These are phyloP conservation scores for Pseudogymnoascus sp. DNA, from an alignment of 2,329 filamentous ascomycete genomes.

Conservation along the genomic window DNA sequence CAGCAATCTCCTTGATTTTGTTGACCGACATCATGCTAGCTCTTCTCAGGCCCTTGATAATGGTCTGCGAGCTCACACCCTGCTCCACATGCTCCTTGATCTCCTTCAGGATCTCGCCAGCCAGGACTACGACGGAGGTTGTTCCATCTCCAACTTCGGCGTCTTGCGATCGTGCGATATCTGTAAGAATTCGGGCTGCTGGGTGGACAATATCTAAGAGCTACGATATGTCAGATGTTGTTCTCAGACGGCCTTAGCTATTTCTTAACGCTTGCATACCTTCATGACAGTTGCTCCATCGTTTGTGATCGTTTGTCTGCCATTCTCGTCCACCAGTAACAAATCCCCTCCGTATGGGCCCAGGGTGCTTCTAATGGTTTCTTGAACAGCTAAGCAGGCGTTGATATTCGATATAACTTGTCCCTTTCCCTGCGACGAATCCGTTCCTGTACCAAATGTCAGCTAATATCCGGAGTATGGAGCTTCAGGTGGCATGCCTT, in stretches of 20 bases:
- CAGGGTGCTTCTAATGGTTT: constrained; percentile 89
- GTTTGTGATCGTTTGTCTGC: constrained; percentile 95
- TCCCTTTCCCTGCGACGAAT: constrained; percentile 92
- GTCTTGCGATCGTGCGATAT: constrained; percentile 97
- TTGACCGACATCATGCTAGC: constrained; percentile 88
- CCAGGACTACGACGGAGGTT: constrained; percentile 91
- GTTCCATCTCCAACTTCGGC: constrained; percentile 98
- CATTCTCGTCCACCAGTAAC: constrained; percentile 91
- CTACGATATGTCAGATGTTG: constrained; percentile 36
- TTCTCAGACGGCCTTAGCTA: background rate
- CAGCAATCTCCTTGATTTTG: constrained; percentile 96
- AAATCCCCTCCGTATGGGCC: constrained; percentile 96
- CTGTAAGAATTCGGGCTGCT: constrained; percentile 91
- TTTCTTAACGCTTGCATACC: constrained; percentile 39
- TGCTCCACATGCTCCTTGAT: constrained; percentile 93
- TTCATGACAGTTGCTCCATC: constrained; percentile 99
- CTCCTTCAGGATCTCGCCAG: constrained; percentile 97
- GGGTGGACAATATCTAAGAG: constrained; percentile 98
- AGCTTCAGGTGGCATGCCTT: constrained; percentile 56
- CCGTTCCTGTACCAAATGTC: constrained; percentile 60
- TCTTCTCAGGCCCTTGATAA: constrained; percentile 90
- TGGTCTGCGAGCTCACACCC: constrained; percentile 92
- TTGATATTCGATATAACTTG: constrained; percentile 98
- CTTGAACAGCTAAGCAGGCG: constrained; percentile 90
- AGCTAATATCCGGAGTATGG: constrained; percentile 13